These are phyloP conservation scores for Backusella tarrabulga DNA, from an alignment of 192 early-diverging fungal genomes.

Conservation along the genomic window DNA sequence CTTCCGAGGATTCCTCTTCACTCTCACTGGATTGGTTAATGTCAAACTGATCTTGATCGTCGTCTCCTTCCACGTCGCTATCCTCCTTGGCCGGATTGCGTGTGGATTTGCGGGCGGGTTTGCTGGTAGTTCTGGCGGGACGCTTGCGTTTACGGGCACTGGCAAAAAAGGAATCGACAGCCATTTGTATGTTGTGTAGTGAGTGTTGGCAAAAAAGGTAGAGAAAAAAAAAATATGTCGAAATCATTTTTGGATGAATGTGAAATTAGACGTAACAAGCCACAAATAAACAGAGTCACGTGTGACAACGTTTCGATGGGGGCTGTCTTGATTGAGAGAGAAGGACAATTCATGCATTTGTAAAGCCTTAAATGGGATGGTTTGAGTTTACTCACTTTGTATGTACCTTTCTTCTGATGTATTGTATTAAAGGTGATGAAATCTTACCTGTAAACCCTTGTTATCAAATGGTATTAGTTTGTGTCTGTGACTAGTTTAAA, in stretches of 20 bases:
- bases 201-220: not conserved
- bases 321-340: not conserved
- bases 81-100: not conserved
- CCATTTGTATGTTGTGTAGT: not conserved
- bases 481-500: not conserved
- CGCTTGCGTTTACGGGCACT: conserved; percentile 26
- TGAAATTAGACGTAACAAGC: not conserved
- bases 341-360: not conserved
- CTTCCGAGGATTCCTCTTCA: conserved; percentile 63
- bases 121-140: not conserved
- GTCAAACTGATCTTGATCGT: conserved; percentile 53
- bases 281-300: not conserved
- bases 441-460: too few relatives aligned
- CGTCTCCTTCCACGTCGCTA: conserved; percentile 39
- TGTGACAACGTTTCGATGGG: not conserved
- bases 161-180: conserved; percentile 26
- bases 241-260: not conserved
- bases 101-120: not conserved
- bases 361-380: too few relatives aligned
- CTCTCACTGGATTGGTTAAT: conserved; percentile 53
- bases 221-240: not conserved
- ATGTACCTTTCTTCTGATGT: not conserved
- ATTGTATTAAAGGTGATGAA: too few relatives aligned
- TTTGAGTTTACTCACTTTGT: too few relatives aligned
- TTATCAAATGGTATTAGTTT: too few relatives aligned